Conservation (phyloP, 108 stramenopile species). For the Parietichytrium sp. region DNA sequence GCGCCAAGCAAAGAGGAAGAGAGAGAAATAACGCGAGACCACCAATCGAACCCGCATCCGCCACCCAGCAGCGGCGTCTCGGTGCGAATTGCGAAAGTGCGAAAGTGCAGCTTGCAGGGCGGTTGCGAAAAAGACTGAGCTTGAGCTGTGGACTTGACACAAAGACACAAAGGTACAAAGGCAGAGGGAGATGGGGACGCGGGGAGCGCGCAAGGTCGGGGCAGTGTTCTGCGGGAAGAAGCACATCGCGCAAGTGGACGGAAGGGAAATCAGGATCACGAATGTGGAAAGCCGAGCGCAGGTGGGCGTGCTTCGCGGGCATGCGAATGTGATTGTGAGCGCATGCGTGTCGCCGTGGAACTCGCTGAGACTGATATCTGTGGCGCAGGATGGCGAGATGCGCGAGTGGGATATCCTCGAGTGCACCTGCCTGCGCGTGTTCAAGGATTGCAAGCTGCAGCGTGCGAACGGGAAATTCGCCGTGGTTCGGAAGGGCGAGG, state of each 20-base stretch:
- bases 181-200: neutral
- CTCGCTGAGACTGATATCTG: neutral
- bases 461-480: neutral
- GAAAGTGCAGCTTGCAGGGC: too few species aligned
- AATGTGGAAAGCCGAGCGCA: neutral
- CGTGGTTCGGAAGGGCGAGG: neutral
- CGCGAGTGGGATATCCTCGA: neutral
- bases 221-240: slow-evolving; percentile 1
- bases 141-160: too few species aligned
- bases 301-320: neutral
- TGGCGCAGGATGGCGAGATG: neutral
- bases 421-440: neutral
- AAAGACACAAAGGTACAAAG: too few species aligned
- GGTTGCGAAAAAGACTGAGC: too few species aligned
- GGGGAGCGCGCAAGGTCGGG: neutral
- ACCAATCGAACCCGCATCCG: too few species aligned
- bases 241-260: neutral
- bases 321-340: neutral
- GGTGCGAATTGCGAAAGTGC: too few species aligned
- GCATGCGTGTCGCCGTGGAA: slow-evolving; percentile 9
- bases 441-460: neutral
- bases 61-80: too few species aligned
- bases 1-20: too few species aligned
- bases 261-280: slow-evolving; percentile 8
- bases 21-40: too few species aligned